Conservation (phyloP, 257 asterid genomes). For the Lycium barbarum region DNA sequence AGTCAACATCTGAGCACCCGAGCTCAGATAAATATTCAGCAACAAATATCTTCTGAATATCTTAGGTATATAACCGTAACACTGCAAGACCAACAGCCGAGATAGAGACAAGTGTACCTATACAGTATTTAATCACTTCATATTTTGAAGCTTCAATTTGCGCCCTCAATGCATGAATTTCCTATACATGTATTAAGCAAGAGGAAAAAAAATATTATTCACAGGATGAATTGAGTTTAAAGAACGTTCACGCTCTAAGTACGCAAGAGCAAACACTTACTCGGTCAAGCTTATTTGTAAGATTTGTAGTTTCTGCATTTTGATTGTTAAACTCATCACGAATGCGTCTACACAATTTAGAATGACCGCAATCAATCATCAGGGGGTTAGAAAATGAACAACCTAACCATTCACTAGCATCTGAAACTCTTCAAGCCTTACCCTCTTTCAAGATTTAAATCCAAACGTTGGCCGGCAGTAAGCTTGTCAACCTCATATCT, state of each 20-base stretch:
- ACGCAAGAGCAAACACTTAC: conserved; percentile 35
- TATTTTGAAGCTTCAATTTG: conserved; percentile 66
- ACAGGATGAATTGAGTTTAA: background rate
- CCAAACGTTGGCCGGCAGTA: conserved; percentile 70
- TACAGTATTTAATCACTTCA: conserved; percentile 66
- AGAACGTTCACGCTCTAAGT: background rate
- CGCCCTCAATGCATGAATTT: conserved; percentile 62
- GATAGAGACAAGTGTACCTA: conserved; percentile 62
- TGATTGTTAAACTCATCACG: conserved; percentile 61
- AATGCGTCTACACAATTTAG: conserved; percentile 45
- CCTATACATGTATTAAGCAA: conserved; percentile 39
- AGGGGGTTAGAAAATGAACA: conserved; percentile 18
- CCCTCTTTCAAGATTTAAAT: conserved; percentile 74
- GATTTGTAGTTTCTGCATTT: conserved; percentile 57
- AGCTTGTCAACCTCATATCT: conserved; percentile 69
- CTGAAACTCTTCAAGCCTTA: conserved; percentile 29
- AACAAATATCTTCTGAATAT: conserved; percentile 6
- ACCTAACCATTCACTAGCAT: background rate
- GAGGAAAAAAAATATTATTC: background rate
- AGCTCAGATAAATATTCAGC: conserved; percentile 24
- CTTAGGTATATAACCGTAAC: conserved; percentile 45
- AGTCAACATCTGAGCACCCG: conserved; percentile 20
- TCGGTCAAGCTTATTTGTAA: conserved; percentile 62
- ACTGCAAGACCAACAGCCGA: conserved; percentile 62
- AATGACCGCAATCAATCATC: conserved; percentile 22